phyloP scores from a whole-genome alignment of 1,284 basidiomycete genomes.

The Hemileia vastatrix region DNA sequence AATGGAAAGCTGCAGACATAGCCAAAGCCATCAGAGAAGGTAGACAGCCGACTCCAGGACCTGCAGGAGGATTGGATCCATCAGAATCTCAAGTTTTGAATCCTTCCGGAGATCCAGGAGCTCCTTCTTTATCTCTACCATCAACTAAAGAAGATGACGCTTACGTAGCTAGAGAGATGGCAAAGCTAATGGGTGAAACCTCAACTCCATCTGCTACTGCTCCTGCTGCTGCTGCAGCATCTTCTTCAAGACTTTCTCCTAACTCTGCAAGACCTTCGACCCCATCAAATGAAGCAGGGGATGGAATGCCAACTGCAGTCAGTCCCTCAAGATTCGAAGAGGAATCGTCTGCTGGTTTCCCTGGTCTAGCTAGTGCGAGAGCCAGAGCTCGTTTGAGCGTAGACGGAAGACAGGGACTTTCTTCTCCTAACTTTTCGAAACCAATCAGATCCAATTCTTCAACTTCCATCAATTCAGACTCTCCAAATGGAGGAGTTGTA shows the following conservation, averaged over 20 bases:
- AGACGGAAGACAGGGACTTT: neutral
- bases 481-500: neutral
- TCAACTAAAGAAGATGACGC: conserved; percentile 28
- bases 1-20: conserved; percentile 87
- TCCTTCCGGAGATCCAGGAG: neutral
- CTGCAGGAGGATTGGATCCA: neutral
- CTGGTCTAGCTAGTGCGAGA: neutral
- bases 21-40: conserved; percentile 76
- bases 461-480: neutral
- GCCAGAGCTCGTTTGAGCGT: neutral
- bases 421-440: neutral
- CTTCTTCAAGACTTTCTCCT: conserved; percentile 8
- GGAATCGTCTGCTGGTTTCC: neutral
- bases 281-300: neutral
- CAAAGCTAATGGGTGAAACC: conserved; percentile 27
- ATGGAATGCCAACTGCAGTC: neutral
- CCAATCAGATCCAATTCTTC: neutral
- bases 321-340: neutral
- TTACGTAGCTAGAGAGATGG: conserved; percentile 35
- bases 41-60: neutral
- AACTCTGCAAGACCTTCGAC: conserved; percentile 21
- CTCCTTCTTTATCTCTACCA: neutral
- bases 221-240: neutral
- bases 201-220: neutral
- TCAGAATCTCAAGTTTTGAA: neutral